Evolutionary conservation across 176 grass and related monocot genomes (phyloP), one percentile per base, ranked within the genome.

Genomic region (Zoysia pacifica): DNA sequence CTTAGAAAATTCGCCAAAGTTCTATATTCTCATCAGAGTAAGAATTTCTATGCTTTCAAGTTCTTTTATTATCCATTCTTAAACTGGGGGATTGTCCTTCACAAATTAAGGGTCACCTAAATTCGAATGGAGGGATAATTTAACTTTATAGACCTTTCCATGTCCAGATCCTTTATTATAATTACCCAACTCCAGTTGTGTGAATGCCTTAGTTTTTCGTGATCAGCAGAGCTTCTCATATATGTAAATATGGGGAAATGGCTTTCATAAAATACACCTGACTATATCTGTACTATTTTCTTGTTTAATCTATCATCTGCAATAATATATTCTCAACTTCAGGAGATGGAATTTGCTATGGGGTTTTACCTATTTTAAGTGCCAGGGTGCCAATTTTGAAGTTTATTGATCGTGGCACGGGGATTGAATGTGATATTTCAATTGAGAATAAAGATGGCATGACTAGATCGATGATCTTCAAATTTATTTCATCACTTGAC

Each of bases 381-480:
- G 92, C 95, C 42, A 90, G 77, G 85, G 95, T 97, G 51, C 95
- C 95, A 14, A 83, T 97, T 83, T 67, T 97, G 67, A 97, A 97
- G 72, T 87, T 84, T 74, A 88, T 88, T 63, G 90, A 97, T 75
- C 45, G 90, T 76, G 73, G 64, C 48, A 94, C 87, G 46, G 80
- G 87, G 66, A 44, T 97, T 37, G 91, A 97, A 48, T 94, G 91
- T 70, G 95, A 97, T 62, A 83, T 97, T 85, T 86, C 91, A 0
- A 65, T 97, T 78, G 95, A 97, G 72, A 97, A 97, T 76, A 94
- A 97, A 83, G 91, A 97, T 83, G 95, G 95, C 35, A 90, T 97
- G 73, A 92, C 87, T 77, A 90, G 95, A 61, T 97, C 95, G 9
- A 78, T 84, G 80, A 37, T 94, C 18, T 81, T 92, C 64, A 82